A percentile compares a stretch with the other conserved stretches of the same genome.
These are phyloP conservation scores for Pyrenochaeta sp. DNA, from an alignment of 2,329 filamentous ascomycete species.

Conservation along the genomic window DNA sequence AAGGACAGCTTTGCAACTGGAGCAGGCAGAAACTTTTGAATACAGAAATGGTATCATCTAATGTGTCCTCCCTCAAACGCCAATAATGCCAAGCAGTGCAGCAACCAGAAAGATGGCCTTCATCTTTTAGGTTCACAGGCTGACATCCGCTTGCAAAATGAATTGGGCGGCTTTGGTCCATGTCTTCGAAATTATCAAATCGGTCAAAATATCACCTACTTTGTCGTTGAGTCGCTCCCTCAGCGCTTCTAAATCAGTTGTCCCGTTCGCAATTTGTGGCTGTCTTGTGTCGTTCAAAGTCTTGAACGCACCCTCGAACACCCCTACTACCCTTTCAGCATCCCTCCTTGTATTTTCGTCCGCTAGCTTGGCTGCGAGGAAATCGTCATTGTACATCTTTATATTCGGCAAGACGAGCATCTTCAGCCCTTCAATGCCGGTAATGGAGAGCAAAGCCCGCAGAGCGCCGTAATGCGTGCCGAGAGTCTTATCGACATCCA, in stretches of 20 bases:
- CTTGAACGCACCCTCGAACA: conserved; percentile 65
- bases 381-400: conserved; percentile 65
- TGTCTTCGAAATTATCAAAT: conserved; percentile 51
- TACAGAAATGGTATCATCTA: conserved; percentile 25
- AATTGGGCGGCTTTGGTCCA: conserved; percentile 35
- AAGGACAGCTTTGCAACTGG: conserved; percentile 4
- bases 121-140: conserved; percentile 14
- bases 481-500: conserved; percentile 84
- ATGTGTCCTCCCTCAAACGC: conserved; percentile 13
- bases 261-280: conserved; percentile 48
- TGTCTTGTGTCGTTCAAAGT: conserved; percentile 59
- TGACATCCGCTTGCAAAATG: conserved; percentile 34
- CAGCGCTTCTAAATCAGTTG: conserved; percentile 51
- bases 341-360: conserved; percentile 66
- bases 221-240: conserved; percentile 53
- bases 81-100: conserved; percentile 3
- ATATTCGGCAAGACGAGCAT: conserved; percentile 73
- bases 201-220: conserved; percentile 55
- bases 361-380: conserved; percentile 62
- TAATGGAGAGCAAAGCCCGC: conserved; percentile 78
- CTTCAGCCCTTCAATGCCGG: conserved; percentile 70
- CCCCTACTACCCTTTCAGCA: conserved; percentile 67
- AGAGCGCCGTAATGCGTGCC: conserved; percentile 91
- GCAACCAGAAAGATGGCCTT: not conserved
- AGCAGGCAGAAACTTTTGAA: conserved; percentile 10